phyloP scores from a whole-genome alignment of 2,329 filamentous ascomycete species.

The Alternaria triticimaculans region DNA sequence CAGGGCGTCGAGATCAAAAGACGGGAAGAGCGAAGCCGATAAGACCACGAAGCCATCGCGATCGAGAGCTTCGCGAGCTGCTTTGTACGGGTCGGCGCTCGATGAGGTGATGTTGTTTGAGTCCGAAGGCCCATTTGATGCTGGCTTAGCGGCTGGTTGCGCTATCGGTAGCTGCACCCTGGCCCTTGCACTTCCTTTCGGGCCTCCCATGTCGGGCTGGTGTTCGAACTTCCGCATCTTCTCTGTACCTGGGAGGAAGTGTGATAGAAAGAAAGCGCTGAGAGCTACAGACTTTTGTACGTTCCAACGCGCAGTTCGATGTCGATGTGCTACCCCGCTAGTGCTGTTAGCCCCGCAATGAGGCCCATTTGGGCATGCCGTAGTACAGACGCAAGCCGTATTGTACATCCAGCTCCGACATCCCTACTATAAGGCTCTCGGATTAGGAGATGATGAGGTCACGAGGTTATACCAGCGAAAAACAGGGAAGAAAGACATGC shows the following conservation, averaged over 20 bases:
- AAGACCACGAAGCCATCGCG: slow-evolving; percentile 79
- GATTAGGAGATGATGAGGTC: not conserved
- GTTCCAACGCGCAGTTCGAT: not conserved
- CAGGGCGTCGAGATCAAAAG: slow-evolving; percentile 61
- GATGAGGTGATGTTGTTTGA: slow-evolving; percentile 15
- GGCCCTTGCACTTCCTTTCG: slow-evolving; percentile 17
- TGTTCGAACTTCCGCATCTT: slow-evolving; percentile 9
- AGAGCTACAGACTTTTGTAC: not conserved
- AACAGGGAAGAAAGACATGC: not conserved
- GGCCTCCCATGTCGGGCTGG: slow-evolving; percentile 18
- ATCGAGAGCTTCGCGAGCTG: slow-evolving; percentile 63
- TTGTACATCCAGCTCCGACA: not conserved
- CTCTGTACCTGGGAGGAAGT: not conserved
- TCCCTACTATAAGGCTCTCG: not conserved
- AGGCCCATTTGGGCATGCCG: not conserved
- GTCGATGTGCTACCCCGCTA: slow-evolving; percentile 8
- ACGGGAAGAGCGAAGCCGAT: slow-evolving; percentile 65
- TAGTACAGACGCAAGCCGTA: not conserved
- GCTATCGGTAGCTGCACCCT: slow-evolving; percentile 13
- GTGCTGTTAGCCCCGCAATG: not conserved
- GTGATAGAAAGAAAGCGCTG: not conserved
- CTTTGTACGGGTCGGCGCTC: slow-evolving; percentile 31
- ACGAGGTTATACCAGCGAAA: not conserved
- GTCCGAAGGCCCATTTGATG: not conserved
- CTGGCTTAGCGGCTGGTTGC: slow-evolving; percentile 10